Evolutionary conservation across 176 grass and related monocot genomes (phyloP).

Genomic region (Aegilops bicornis): DNA sequence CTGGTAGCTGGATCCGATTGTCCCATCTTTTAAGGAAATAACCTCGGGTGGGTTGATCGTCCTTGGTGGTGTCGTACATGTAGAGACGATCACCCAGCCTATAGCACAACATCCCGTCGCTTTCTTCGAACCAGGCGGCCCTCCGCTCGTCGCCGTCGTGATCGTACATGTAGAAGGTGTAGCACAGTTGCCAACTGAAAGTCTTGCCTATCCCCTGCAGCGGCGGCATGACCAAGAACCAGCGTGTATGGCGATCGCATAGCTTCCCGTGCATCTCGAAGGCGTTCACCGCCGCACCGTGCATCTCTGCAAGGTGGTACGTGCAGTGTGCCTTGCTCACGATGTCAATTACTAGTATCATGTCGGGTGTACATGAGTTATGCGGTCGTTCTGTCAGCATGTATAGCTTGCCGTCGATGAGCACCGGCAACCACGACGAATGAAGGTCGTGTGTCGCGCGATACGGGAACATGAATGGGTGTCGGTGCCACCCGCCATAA

Average conservation of each 20-base stretch:
- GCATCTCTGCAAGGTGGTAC: not conserved
- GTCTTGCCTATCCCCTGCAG: not conserved
- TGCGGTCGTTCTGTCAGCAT: not conserved
- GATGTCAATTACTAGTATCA: not conserved
- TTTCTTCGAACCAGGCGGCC: too few species aligned
- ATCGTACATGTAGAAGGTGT: too few species aligned
- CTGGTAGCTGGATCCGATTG: too few species aligned
- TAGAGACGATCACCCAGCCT: too few species aligned
- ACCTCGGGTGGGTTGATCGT: too few species aligned
- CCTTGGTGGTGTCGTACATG: too few species aligned
- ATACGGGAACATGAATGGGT: not conserved
- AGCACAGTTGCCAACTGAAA: not conserved
- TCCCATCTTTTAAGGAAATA: too few species aligned
- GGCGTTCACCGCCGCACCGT: not conserved
- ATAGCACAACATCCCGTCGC: too few species aligned
- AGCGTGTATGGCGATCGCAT: not conserved
- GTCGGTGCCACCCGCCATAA: not conserved
- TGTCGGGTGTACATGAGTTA: not conserved
- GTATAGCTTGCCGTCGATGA: not conserved
- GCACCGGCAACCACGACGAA: not conserved
- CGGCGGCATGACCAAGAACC: not conserved
- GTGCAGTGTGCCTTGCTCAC: not conserved
- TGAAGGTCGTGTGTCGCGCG: not conserved
- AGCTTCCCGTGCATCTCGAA: not conserved
- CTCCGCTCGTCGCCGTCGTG: too few species aligned